Evolutionary conservation across 208 protist genomes (phyloP).

Genomic region (Leishmania major): DNA sequence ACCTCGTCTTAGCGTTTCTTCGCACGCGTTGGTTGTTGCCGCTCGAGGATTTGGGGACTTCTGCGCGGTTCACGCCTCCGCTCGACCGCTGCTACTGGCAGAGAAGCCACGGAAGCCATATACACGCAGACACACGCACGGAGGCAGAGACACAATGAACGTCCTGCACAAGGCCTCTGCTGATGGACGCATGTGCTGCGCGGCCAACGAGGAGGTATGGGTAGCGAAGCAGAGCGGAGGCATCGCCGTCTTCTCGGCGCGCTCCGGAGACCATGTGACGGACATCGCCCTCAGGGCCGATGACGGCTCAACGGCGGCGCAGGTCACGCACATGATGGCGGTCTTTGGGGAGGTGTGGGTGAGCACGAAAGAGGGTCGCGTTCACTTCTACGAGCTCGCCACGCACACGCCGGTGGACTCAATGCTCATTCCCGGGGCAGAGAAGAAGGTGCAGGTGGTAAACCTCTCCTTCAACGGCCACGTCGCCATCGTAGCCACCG

Average conservation of each 20-base stretch:
- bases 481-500: conserved; percentile 46
- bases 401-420: conserved; percentile 20
- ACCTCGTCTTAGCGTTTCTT: background rate
- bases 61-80: background rate
- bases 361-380: conserved; percentile 38
- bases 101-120: background rate
- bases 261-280: conserved; percentile 19
- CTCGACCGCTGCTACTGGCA: background rate
- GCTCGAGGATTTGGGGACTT: background rate
- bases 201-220: conserved; percentile 70
- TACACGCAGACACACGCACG: background rate
- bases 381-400: conserved; percentile 47
- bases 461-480: conserved; percentile 63
- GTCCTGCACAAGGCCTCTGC: conserved; percentile 21
- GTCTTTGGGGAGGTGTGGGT: conserved; percentile 75
- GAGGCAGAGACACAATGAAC: conserved; percentile 14
- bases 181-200: conserved; percentile 56
- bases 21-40: background rate
- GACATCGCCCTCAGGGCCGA: conserved; percentile 33
- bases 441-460: conserved; percentile 47
- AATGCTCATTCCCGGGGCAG: conserved; percentile 36
- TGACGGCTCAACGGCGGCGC: conserved; percentile 15
- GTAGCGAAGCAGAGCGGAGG: conserved; percentile 60
- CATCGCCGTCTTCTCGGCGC: conserved; percentile 47
- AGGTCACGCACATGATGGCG: conserved; percentile 40